Conservation (phyloP, 495 filamentous ascomycete species). For the Paragyromitra xinjiangensis region DNA sequence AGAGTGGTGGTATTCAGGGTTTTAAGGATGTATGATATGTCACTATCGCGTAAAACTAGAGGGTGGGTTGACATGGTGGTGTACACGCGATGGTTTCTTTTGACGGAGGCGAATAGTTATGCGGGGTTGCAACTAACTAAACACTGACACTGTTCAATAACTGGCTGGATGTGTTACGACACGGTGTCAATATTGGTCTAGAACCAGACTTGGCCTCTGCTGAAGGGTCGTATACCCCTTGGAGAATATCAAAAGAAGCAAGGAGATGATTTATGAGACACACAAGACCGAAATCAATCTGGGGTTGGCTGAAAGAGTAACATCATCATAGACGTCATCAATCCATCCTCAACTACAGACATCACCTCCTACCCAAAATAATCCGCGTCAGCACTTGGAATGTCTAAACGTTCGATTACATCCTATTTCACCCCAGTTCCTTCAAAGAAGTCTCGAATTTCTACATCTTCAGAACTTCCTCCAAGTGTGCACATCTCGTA, state of each 20-base stretch:
- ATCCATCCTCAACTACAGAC: not conserved
- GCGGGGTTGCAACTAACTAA: not conserved
- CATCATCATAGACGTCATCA: not conserved
- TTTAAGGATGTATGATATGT: conserved; percentile 38
- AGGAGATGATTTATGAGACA: too few relatives aligned
- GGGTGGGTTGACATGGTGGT: conserved; percentile 29
- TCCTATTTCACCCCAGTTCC: conserved; percentile 33
- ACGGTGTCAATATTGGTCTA: too few relatives aligned
- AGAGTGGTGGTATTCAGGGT: conserved; percentile 42
- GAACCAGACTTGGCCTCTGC: not conserved
- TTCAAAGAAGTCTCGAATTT: conserved; percentile 19
- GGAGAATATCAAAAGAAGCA: too few relatives aligned
- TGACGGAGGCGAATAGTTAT: not conserved
- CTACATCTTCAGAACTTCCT: conserved; percentile 6
- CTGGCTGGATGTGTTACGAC: not conserved
- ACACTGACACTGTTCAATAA: not conserved
- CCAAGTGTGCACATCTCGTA: conserved; percentile 67
- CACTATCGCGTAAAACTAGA: conserved; percentile 33
- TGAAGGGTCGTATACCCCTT: too few relatives aligned
- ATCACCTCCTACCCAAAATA: not conserved
- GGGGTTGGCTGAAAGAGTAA: conserved; percentile 4
- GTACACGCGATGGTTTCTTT: not conserved
- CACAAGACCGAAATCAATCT: not conserved
- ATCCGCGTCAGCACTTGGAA: not conserved
- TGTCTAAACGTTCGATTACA: conserved; percentile 44